Evolutionary conservation across 1,284 basidiomycete species (phyloP), one percentile per base, ranked within the genome.

Genomic region (Hemileia vastatrix): DNA sequence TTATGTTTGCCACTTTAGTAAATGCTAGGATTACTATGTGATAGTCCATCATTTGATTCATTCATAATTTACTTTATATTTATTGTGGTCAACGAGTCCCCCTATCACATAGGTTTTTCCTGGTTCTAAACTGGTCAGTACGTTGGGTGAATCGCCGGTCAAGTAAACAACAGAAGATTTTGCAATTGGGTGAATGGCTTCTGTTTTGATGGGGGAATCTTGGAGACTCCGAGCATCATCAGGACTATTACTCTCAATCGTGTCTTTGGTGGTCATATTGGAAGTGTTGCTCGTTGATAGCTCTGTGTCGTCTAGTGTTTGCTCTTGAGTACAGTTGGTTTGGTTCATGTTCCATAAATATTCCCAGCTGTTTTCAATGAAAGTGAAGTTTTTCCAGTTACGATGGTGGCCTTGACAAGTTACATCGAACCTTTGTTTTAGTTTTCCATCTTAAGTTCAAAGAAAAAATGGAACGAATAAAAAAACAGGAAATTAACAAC

Each of bases 101-200:
- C 95, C 95, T 63, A 99, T 92, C 68, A 99, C 85, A 75, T 98
- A 98, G 2, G 85, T 87, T 74, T 92, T 89, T 59, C 86, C 84
- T 0, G 64, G 52, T 6, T 83, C 85, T 53, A 99, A 81, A 65
- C 86, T 84, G 6, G 80, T 78, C 45, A 98, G 79, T 74, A 94
- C 90, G 60, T 94, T 84, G 52, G 86, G 82, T 4, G 93, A 86
- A 77, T 99, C 95, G 4, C 93, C 94, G 5, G 94, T 96, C 62
- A 99, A 83, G 77, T 99, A 99, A 32, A 97, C 82, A 51, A 96
- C 79, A 27, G 45, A 33, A 15, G 15, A 11, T 43, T 51, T 77
- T 83, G 57, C 83, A 78, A 58, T 71, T 76, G 36, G 70, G 59
- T 40, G 70, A 67, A 31, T 64, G 40, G 53, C 60, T 53, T 66